Evolutionary conservation across 2,329 filamentous ascomycete genomes (phyloP), one percentile per base, ranked within the genome.

Genomic region (Fusarium armeniacum): DNA sequence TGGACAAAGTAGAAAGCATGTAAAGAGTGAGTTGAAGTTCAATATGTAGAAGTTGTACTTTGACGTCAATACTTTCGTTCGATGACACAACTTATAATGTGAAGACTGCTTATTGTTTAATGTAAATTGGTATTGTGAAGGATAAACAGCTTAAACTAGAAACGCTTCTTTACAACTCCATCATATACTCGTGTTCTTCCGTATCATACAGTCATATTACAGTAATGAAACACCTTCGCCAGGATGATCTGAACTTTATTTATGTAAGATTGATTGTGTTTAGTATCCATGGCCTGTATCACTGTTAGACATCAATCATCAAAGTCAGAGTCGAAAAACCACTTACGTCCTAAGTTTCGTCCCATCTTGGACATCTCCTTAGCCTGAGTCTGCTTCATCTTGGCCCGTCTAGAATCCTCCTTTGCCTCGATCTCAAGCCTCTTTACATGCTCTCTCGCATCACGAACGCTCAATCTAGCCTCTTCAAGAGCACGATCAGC

Each of bases 331-430:
- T 11, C 3, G 6, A 1, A 0, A 22, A 40, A n/a, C n/a, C 9
- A 88, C 87, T 81, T 83, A 91, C 89, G 87, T 58, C 90, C 90
- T 62, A 92, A 85, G n/a, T 86, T 84, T 78, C 89, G 89, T n/a
- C 88, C 89, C 54, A 89, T 83, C 86, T 90, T 91, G 8, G 87
- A 89, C 32, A 92, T 85, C 73, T 88, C 86, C 71, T 83, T 84
- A 2, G 89, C 90, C 74, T 91, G 87, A 54, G 84, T 83, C 78
- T 90, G 85, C 85, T 92, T 92, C 53, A 91, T 86, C 84, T 88
- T 90, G 3, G 90, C 90, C 43, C 85, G 78, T 24, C 89, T 81
- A 3, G 89, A 87, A 75, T 91, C 88, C 78, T 90, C 89, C 71
- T 83, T 84, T 2, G 90, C 90, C 80, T 92, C 90, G 53, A 83